Evolutionary conservation across 169 alveolate genomes (phyloP), one percentile per base, ranked within the genome.

Genomic region (Plasmodium vinckei): DNA sequence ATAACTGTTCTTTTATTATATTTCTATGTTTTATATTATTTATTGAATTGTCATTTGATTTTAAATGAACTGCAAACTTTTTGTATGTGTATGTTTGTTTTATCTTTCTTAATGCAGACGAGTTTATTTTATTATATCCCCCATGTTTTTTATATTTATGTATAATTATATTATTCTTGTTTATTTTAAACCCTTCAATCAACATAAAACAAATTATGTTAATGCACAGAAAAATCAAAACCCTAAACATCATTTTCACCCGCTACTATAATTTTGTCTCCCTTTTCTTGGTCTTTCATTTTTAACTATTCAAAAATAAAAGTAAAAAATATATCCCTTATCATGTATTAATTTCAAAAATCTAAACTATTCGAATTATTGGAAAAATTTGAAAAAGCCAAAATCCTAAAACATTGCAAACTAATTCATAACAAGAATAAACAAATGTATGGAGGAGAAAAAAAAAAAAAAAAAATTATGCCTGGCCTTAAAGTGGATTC

Each of bases 161-260:
- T 59, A 21, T 17, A 21, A 47, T 56, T 42, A 54, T 23, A 44
- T 42, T 47, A 7, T 15, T 67, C 23, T 67, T 67, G 21, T 47
- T 49, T 10, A 65, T 46, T 23, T 12, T 67, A 59, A 60, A 79
- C 25, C 89, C 49, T 25, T 46, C 9, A 27, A 44, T 27, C 7
- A 21, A 54, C 44, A 65, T 65, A 61, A n/a, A 47, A 10, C 65
- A 59, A 19, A 79, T 53, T 65, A 79, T 54, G 54, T 19, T 60
- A 65, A 79, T 12, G 9, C 21, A 79, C 19, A 79, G 64, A 64
- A 54, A 9, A 21, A 65, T 9, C 60, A 79, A 23, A 77, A 79
- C 67, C 75, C 25, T 65, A 65, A 10, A n/a, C 46, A 13, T 15
- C 53, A 46, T 47, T 73, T 59, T 46, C 10, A 42, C 60, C 63